Base-by-base conservation (phyloP, 495 filamentous ascomycete genomes). In the Beverwykella pulmonaria region DNA sequence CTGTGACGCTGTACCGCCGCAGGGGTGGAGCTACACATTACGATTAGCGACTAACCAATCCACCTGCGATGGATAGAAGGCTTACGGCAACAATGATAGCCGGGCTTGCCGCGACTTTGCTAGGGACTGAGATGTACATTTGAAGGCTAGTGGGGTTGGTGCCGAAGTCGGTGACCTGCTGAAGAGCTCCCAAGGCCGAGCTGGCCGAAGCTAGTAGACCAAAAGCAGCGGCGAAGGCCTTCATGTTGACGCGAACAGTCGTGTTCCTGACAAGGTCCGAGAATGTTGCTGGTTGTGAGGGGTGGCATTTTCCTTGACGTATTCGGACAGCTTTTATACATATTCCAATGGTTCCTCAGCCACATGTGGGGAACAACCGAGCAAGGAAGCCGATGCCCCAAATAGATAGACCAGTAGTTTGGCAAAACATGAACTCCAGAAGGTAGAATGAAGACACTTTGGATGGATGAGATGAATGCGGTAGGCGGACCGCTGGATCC, bases 71-170 rank as follows among this genome's bases (percentile, higher is more conserved):
- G n/a, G n/a, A 19, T 14, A 46, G 25, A 39, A 34, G 83, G 53
- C 63, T 44, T 61, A 86, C 78, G 10, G 79, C 84, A 0, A 85
- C 82, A 26, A 86, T 70, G 52, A 87, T 75, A 0, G 80, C 78
- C 14, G 84, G 82, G 49, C 80, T 84, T 3, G 74, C 46, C 9
- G 79, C 76, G 1, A 86, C 76, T 36, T 80, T 82, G 70, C 82
- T 80, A 1, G 84, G 83, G 49, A 84, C 80, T 67, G 85, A 83
- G 22, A 84, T 79, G 48, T 78, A 83, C 79, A 67, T 66, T 19
- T 53, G 25, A 17, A 62, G 22, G 44, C 39, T 52, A 20, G 55
- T 56, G 9, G 67, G 67, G 30, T 69, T 69, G 30, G 47, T 59
- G 26, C 63, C 63, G 44, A 60, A 70, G 32, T 12, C 12, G 15